These are phyloP conservation scores for Lotmaria passim DNA, from an alignment of 208 protist genomes.

Conservation along the genomic window DNA sequence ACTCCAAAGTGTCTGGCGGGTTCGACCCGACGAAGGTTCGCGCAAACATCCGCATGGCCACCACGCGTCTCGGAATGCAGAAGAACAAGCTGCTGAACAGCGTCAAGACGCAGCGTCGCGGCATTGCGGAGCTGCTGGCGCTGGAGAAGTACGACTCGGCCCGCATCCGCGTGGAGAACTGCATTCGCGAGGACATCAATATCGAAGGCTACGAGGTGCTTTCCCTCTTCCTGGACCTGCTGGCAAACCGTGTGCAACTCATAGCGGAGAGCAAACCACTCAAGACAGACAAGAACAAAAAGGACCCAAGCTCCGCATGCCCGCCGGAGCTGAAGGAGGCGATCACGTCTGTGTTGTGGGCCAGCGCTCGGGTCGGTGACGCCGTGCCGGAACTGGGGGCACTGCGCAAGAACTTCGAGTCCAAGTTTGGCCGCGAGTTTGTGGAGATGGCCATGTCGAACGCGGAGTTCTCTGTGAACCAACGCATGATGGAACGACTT, in stretches of 20 bases:
- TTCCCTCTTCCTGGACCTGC: slow-evolving; percentile 82
- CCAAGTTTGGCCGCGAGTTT: slow-evolving; percentile 89
- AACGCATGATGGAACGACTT: slow-evolving; percentile 85
- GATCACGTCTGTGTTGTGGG: slow-evolving; percentile 88
- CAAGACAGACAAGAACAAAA: slow-evolving; percentile 46
- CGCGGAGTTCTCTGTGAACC: slow-evolving; percentile 89
- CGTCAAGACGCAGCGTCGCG: slow-evolving; percentile 84
- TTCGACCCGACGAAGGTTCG: slow-evolving; percentile 81
- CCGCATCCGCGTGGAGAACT: slow-evolving; percentile 87
- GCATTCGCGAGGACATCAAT: slow-evolving; percentile 86
- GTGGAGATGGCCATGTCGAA: slow-evolving; percentile 82
- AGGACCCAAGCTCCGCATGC: slow-evolving; percentile 54
- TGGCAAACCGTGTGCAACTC: slow-evolving; percentile 83
- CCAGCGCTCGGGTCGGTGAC: slow-evolving; percentile 68
- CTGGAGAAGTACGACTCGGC: slow-evolving; percentile 92
- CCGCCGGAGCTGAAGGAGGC: slow-evolving; percentile 92
- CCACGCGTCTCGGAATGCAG: slow-evolving; percentile 86
- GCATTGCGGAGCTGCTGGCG: slow-evolving; percentile 85
- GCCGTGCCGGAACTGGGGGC: slow-evolving; percentile 71
- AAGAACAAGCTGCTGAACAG: slow-evolving; percentile 90
- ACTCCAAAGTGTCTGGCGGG: slow-evolving; percentile 34
- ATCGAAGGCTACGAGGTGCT: slow-evolving; percentile 90
- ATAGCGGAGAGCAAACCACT: slow-evolving; percentile 75
- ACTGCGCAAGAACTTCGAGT: slow-evolving; percentile 78
- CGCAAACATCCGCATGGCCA: slow-evolving; percentile 83